A percentile compares a stretch with the other conserved stretches of the same genome.
Evolutionary conservation across 2,329 filamentous ascomycete species (phyloP).

Genomic region (Arthroderma uncinatum): DNA sequence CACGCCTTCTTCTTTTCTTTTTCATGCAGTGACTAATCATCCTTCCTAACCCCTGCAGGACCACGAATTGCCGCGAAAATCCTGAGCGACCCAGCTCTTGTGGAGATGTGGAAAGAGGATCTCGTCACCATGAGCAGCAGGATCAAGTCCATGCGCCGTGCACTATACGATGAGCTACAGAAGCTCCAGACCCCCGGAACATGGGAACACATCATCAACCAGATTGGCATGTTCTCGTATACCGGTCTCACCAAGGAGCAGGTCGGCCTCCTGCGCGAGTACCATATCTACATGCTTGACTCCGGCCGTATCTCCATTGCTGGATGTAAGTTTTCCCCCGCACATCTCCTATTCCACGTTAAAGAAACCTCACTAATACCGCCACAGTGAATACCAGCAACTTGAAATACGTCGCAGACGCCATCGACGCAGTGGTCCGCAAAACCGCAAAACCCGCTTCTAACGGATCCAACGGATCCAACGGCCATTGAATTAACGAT

Average conservation of each 20-base stretch:
- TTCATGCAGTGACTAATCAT: neutral
- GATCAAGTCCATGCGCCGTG: slow-evolving; percentile 81
- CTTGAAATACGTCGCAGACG: slow-evolving; percentile 17
- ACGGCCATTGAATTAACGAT: neutral
- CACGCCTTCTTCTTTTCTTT: neutral
- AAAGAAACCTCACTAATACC: neutral
- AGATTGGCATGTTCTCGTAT: slow-evolving; percentile 38
- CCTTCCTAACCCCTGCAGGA: slow-evolving; percentile 10
- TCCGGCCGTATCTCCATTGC: slow-evolving; percentile 20
- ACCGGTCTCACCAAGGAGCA: slow-evolving; percentile 21
- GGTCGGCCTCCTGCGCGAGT: slow-evolving; percentile 16
- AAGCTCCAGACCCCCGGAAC: slow-evolving; percentile 72
- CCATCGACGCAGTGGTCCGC: slow-evolving; percentile 16
- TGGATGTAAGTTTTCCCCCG: slow-evolving; percentile 16
- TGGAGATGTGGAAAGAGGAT: slow-evolving; percentile 82
- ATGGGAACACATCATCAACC: slow-evolving; percentile 97
- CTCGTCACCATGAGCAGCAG: slow-evolving; percentile 83
- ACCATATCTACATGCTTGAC: slow-evolving; percentile 21
- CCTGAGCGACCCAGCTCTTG: slow-evolving; percentile 65
- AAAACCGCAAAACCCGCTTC: neutral
- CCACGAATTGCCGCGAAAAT: slow-evolving; percentile 32
- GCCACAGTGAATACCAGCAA: slow-evolving; percentile 16
- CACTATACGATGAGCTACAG: slow-evolving; percentile 68
- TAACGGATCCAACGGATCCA: slow-evolving; percentile 1
- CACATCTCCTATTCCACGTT: neutral